phyloP scores from a whole-genome alignment of 2,329 filamentous ascomycete species.

The Rutstroemia sydowiana region DNA sequence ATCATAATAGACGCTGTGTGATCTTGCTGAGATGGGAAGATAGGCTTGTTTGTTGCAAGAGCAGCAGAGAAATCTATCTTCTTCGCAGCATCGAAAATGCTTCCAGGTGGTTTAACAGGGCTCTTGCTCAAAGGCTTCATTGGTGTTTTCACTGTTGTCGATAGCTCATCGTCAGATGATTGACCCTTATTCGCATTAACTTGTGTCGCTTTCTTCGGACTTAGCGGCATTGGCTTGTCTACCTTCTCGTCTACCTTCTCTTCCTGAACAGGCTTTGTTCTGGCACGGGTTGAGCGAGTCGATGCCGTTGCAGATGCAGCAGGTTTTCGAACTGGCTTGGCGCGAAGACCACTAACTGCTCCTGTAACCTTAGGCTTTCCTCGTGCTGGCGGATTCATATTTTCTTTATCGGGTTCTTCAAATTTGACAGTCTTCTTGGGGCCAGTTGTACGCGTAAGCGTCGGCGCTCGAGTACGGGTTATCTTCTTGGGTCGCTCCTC shows the following conservation, averaged over 20 bases:
- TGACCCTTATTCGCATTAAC: conserved; percentile 38
- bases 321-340: conserved; percentile 43
- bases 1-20: conserved; percentile 35
- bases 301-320: conserved; percentile 25
- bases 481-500: conserved; percentile 34
- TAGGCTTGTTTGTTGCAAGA: conserved; percentile 22
- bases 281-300: conserved; percentile 26
- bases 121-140: conserved; percentile 47
- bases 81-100: conserved; percentile 28
- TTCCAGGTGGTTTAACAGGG: conserved; percentile 43
- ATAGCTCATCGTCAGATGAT: conserved; percentile 54
- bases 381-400: conserved; percentile 41
- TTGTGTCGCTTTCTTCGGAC: conserved; percentile 59
- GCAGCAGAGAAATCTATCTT: conserved; percentile 32
- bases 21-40: conserved; percentile 29
- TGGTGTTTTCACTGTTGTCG: conserved; percentile 42
- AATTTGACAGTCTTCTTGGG: conserved; percentile 57
- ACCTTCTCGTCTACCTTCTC: too few relatives aligned
- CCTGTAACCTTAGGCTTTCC: conserved; percentile 31
- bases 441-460: conserved; percentile 37
- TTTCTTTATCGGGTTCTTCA: conserved; percentile 56
- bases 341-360: conserved; percentile 34
- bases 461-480: conserved; percentile 31
- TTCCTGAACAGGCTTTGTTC: conserved; percentile 27
- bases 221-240: conserved; percentile 45